phyloP scores from a whole-genome alignment of 2,329 filamentous ascomycete genomes.

The Fusarium praegraminearum region DNA sequence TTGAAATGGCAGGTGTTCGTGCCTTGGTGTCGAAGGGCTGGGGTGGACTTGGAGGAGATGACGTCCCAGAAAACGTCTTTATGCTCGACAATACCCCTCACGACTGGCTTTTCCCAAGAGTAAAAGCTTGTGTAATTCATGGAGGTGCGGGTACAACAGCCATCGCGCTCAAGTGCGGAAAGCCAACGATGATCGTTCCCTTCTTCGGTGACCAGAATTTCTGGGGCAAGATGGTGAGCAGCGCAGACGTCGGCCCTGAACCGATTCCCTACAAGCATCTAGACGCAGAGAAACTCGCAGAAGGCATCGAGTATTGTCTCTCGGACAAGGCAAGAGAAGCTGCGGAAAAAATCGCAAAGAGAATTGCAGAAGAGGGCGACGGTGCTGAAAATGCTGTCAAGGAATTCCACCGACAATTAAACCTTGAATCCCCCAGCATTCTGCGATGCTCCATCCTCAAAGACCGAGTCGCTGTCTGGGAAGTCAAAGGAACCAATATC shows the following conservation, averaged over 20 bases:
- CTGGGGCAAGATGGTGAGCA: constrained; percentile 78
- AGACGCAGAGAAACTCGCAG: constrained; percentile 71
- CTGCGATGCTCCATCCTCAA: constrained; percentile 76
- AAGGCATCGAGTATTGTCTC: constrained; percentile 77
- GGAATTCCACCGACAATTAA: constrained; percentile 72
- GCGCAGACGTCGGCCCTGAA: constrained; percentile 72
- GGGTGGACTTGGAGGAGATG: constrained; percentile 73
- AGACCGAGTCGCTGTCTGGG: constrained; percentile 74
- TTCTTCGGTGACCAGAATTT: constrained; percentile 86
- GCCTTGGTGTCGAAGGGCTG: constrained; percentile 81
- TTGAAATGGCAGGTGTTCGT: constrained; percentile 73
- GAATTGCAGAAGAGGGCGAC: constrained; percentile 73
- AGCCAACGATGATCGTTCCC: constrained; percentile 80
- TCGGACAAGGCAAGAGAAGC: constrained; percentile 69
- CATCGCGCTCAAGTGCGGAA: constrained; percentile 76
- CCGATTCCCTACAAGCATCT: constrained; percentile 77
- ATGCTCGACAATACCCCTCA: constrained; percentile 81
- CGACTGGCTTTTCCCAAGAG: constrained; percentile 79
- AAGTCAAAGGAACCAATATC: constrained; percentile 69
- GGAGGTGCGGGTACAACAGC: constrained; percentile 84
- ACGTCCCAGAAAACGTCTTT: constrained; percentile 72
- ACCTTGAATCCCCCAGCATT: constrained; percentile 61
- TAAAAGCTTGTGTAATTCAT: constrained; percentile 77
- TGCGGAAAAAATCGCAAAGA: constrained; percentile 68
- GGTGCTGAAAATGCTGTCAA: constrained; percentile 77